Conservation (phyloP, 371 early-diverging fungal genomes). For the Syncephalastrum contaminatum region DNA sequence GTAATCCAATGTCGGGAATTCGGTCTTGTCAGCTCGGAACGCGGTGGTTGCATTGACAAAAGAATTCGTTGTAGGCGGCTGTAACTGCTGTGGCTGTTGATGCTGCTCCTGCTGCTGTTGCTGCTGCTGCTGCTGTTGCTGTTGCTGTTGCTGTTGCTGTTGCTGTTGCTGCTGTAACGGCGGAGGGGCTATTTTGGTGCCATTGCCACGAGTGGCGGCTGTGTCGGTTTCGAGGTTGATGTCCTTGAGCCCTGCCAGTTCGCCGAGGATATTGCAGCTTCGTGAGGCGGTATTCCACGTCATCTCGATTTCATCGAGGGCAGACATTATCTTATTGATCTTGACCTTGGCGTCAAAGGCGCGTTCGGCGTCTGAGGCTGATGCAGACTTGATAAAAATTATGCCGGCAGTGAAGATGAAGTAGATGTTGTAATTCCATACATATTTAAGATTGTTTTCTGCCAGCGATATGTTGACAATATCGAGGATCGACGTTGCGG, state of each 20-base stretch:
- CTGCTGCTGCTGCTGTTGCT: conserved; percentile 9
- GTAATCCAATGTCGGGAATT: not conserved
- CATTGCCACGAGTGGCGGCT: not conserved
- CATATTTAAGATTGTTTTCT: conserved; percentile 14
- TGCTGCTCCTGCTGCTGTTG: conserved; percentile 1
- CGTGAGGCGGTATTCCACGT: conserved; percentile 25
- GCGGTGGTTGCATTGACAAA: not conserved
- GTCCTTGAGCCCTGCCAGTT: conserved; percentile 24
- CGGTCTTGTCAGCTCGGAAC: not conserved
- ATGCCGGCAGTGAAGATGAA: conserved; percentile 24
- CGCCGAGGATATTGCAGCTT: conserved; percentile 23
- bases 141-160: conserved; percentile 6
- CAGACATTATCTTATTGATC: conserved; percentile 30
- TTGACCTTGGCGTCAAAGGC: conserved; percentile 21
- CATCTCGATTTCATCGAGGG: conserved; percentile 24
- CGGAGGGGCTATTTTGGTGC: not conserved
- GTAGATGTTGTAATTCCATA: conserved; percentile 19
- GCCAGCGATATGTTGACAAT: conserved; percentile 28
- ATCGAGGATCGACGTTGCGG: conserved; percentile 37
- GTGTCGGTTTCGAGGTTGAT: conserved; percentile 18
- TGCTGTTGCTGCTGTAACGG: not conserved
- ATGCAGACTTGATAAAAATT: conserved; percentile 20
- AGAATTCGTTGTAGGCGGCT: not conserved
- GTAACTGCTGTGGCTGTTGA: not conserved
- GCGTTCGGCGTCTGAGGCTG: conserved; percentile 8